These are phyloP conservation scores for Phytophthora uliginosa DNA, from an alignment of 352 stramenopile genomes.

Conservation along the genomic window DNA sequence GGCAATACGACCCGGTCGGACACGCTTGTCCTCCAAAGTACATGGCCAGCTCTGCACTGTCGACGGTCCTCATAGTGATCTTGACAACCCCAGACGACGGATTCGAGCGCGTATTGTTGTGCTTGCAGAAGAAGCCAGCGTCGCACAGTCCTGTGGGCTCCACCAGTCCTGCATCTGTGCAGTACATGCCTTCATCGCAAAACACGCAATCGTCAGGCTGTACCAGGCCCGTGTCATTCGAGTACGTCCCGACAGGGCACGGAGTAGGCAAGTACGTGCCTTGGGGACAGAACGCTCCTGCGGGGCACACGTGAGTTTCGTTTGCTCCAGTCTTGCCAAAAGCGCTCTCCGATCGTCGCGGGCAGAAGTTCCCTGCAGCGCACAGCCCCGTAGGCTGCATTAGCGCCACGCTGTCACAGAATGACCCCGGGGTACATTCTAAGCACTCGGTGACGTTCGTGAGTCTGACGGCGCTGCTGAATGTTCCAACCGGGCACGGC, in stretches of 20 bases:
- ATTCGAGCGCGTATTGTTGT: constrained; percentile 52
- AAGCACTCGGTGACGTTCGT: constrained; percentile 52
- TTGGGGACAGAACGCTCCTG: constrained; percentile 80
- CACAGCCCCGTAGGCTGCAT: constrained; percentile 50
- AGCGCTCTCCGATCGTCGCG: constrained; percentile 42
- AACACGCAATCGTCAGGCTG: constrained; percentile 60
- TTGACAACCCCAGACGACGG: constrained; percentile 45
- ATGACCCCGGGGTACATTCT: constrained; percentile 50
- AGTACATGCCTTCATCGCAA: constrained; percentile 71
- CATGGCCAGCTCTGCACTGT: constrained; percentile 16
- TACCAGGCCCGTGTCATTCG: constrained; percentile 53
- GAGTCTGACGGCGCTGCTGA: constrained; percentile 50
- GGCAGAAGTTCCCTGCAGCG: constrained; percentile 67
- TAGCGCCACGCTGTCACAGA: constrained; percentile 45
- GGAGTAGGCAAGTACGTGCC: constrained; percentile 70
- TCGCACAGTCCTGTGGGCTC: constrained; percentile 49
- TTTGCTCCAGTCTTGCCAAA: constrained; percentile 52
- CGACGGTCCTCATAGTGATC: constrained; percentile 9
- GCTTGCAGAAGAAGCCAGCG: constrained; percentile 62
- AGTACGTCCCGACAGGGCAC: constrained; percentile 75
- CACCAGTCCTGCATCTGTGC: constrained; percentile 39
- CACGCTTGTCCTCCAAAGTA: constrained; percentile 51
- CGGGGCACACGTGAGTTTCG: constrained; percentile 62
- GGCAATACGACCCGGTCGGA: constrained; percentile 63
- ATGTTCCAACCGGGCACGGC: constrained; percentile 81